Base-by-base conservation (phyloP, 441 rosid species). In the Arabidopsis lyrata region DNA sequence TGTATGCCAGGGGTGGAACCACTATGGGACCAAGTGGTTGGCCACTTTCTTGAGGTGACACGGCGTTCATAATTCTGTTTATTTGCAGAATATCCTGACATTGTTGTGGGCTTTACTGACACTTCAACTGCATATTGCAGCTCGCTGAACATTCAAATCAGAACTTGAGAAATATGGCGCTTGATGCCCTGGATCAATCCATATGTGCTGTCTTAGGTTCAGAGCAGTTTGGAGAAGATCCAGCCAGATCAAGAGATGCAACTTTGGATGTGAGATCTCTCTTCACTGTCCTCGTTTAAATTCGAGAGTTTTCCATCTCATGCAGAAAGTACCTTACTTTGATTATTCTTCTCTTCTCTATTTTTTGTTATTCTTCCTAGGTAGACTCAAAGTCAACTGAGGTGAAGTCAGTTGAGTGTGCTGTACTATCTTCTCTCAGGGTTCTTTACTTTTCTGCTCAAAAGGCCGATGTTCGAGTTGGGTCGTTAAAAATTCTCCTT, bases 191-290 rank as follows among this genome's bases (percentile, higher is more conserved):
- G 76, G 99, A 96, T 85, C 89, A 82, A 72, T 96, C 99, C 68
- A 93, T 96, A 77, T 90, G 82, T 83, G 90, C 98, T 64, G 98
- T 96, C 80, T 82, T 96, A 83, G 91, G 96, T 76, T 91, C 98
- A 56, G 91, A 89, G 76, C 87, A 76, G 83, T 95, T 89, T 78
- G 91, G 86, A 81, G 86, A 83, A 72, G 62, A 85, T 74, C 59
- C 83, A 64, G 74, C 87, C 62, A 85, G 80, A 80, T 68, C 70
- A 8, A 80, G 77, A 53, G 81, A 77, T 62, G 70, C 73, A 66
- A 66, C 84, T 77, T 62, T 81, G 52, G 86, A 87, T 66, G 99
- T 95, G 80, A 86, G 95, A 44, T 75, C 18, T 75, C 54, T 80
- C 77, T 80, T 54, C 59, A 38, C 54, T 70, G 57, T 56, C 45